Conservation (phyloP, 768 basidiomycete species). For the Hygrophorus pudorinus region DNA sequence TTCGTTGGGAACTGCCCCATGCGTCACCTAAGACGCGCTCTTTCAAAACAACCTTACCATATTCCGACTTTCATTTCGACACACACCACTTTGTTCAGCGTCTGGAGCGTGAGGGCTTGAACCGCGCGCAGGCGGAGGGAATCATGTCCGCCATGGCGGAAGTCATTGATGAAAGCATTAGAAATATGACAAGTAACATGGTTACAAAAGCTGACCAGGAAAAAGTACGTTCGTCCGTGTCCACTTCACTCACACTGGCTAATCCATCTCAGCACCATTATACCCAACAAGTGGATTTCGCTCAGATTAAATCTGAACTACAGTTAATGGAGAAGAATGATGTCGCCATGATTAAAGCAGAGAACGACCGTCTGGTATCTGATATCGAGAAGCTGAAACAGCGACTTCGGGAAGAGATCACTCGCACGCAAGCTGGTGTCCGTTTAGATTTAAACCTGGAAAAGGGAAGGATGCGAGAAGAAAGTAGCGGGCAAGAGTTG, state of each 20-base stretch:
- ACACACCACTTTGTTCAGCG: conserved; percentile 92
- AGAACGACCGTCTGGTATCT: conserved; percentile 85
- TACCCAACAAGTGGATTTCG: conserved; percentile 94
- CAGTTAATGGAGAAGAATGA: conserved; percentile 97
- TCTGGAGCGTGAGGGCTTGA: conserved; percentile 81
- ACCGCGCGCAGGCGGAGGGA: conserved; percentile 87
- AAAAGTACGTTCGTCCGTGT: conserved; percentile 46
- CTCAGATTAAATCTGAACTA: conserved; percentile 91
- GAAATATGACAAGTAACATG: conserved; percentile 93
- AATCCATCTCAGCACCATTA: conserved; percentile 59
- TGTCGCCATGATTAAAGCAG: conserved; percentile 87
- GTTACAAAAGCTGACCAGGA: conserved; percentile 95
- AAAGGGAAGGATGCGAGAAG: conserved; percentile 92
- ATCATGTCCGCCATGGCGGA: conserved; percentile 96
- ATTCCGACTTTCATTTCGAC: conserved; percentile 75
- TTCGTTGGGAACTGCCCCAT: no score
- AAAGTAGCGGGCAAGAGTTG: conserved; percentile 81
- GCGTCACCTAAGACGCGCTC: conserved; percentile 9
- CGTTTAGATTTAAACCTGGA: conserved; percentile 92
- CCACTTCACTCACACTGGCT: background rate
- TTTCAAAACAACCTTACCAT: conserved; percentile 20
- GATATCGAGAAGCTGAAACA: conserved; percentile 96
- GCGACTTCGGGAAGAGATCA: conserved; percentile 84
- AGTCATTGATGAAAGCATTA: conserved; percentile 93
- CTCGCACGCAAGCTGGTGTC: conserved; percentile 86